A percentile compares a stretch with the other conserved stretches of the same genome.
These are phyloP conservation scores for Acacia confusa DNA, from an alignment of 306 rosid species.

Conservation along the genomic window DNA sequence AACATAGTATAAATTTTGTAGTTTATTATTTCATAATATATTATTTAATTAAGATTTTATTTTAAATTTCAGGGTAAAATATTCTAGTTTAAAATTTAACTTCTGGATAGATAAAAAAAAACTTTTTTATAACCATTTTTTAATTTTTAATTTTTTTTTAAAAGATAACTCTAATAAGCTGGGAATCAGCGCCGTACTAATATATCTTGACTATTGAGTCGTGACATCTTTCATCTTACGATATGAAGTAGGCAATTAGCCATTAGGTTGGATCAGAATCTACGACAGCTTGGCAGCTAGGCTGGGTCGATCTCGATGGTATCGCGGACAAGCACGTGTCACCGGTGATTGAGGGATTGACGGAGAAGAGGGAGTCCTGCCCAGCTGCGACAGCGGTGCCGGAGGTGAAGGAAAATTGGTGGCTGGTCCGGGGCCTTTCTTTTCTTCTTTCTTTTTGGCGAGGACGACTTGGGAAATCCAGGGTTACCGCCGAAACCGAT, in stretches of 20 bases:
- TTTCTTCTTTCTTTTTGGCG: background rate
- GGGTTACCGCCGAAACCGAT: background rate
- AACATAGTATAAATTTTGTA: no score
- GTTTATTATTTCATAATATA: no score
- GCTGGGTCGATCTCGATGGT: background rate
- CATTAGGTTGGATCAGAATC: background rate
- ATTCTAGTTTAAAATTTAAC: no score
- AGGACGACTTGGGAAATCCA: background rate
- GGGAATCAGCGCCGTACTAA: no score
- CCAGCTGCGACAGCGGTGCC: background rate
- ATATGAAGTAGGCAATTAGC: background rate
- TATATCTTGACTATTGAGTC: no score
- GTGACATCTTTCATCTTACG: background rate
- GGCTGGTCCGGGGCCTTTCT: background rate
- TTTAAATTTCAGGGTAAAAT: no score
- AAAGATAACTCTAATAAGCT: no score
- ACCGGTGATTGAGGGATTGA: background rate
- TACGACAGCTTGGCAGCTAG: background rate
- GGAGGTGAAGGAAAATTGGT: background rate
- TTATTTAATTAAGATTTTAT: no score
- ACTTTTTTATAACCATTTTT: no score
- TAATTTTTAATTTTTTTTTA: no score
- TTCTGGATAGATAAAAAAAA: no score
- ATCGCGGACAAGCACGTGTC: background rate
- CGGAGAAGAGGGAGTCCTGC: background rate